Base-by-base conservation (phyloP, 768 basidiomycete species). In the Chalciporus chontae region DNA sequence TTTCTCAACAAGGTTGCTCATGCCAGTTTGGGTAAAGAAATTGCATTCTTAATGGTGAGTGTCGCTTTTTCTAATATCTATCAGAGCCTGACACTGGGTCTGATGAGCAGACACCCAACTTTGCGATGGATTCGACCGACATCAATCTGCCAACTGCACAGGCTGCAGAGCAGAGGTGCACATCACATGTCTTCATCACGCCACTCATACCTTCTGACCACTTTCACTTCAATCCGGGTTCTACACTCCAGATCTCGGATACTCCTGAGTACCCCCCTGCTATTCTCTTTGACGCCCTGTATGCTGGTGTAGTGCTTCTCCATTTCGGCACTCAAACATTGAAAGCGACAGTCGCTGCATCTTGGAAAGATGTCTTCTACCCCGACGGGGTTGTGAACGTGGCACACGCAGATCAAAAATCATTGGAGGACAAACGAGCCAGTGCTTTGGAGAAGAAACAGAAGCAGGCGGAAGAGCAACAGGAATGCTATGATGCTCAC, bases 31-130 rank as follows among this genome's bases (percentile, higher is more conserved):
- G 40, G 48, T n/a, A 32, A 0, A 26, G 1, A 26, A 27, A 4
- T 49, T 14, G 52, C 48, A 18, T 38, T 48, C 47, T 11, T 49
- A 7, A 26, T 53, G n/a, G 52, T 53, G 17, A 4, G 52, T 34
- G 7, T 29, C 19, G 13, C 6, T 18, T 11, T n/a, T 32, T 11
- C 6, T 43, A 14, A 27, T 27, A 27, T 10, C 4, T 31, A 23
- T 19, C 5, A 6, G 39, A 21, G 3, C 18, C 17, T 41, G 37
- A 40, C n/a, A n/a, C n/a, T 26, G 23, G 3, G n/a, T n/a, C 6
- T 13, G 9, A 8, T 19, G 6, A 15, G 21, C 24, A 52, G 51
- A 48, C 42, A 9, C 51, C 51, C 18, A 48, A 47, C 42, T 52
- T 52, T 44, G 51, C 51, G 7, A 43, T 52, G 36, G 24, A 1